Base-by-base conservation (phyloP, 495 filamentous ascomycete genomes). In the Articulospora tetracladia region DNA sequence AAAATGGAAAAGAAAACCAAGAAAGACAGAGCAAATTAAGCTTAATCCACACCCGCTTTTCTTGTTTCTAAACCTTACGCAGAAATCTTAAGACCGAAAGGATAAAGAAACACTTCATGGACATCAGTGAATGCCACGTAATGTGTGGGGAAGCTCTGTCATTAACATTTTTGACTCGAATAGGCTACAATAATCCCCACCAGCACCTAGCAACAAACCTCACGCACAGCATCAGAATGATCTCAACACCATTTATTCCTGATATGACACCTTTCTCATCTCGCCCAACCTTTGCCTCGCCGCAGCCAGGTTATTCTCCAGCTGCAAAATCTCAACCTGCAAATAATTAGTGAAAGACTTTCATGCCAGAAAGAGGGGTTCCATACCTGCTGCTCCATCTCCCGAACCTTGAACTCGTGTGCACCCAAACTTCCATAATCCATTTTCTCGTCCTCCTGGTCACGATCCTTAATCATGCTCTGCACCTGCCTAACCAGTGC, bases 301-400 rank as follows among this genome's bases (percentile, higher is more conserved):
- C 30, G 87, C 80, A n/a, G 84, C 76, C 26, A 98, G 80, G 55
- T 79, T 76, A 72, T 97, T 98, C 76, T 98, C 94, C 52, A 98
- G 83, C 76, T 98, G 91, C 39, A 97, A 81, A 51, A 98, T 98
- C 76, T 98, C 93, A 67, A 98, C 94, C 93, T 97, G 62, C 59
- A 27, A n/a, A 59, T 11, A 53, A 17, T 15, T 19, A 49, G 72
- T 51, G 72, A 46, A 15, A 22, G 32, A 51, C 55, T 17, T 2
- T 30, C 20, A 23, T n/a, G 3, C 24, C 2, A 46, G 34, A 13
- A 53, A 11, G 13, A 83, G n/a, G n/a, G n/a, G n/a, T n/a, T n/a
- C n/a, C 85, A 63, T 79, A 97, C 93, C 90, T 98, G 95, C 73
- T 98, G 95, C 77, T 98, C 93, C 95, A 98, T 98, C 79, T 98